Evolutionary conservation across 2,329 filamentous ascomycete species (phyloP), one percentile per base, ranked within the genome.

Genomic region (Curvularia verruculosa): DNA sequence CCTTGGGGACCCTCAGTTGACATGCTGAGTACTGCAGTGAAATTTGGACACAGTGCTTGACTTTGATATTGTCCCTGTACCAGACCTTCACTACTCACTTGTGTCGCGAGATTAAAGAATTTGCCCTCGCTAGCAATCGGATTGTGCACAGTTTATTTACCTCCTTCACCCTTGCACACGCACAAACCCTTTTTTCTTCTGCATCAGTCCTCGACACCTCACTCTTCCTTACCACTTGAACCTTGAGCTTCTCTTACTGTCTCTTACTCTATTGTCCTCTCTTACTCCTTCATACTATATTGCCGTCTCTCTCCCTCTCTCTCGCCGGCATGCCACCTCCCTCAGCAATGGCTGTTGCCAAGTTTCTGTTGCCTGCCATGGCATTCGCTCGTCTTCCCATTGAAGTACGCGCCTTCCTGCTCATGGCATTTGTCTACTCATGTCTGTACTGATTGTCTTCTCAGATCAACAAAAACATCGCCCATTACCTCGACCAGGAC

Each of bases 391-490:
- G 48, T 15, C 62, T 74, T 12, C 70, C 75, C 1, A 74, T 76
- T 13, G 73, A 76, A 52, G 73, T 72, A 57, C 29, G 60, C 18
- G 19, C 21, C n/a, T 46, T 23, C 5, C 15, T 58, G 13, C 34
- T 12, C 18, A 3, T 12, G 34, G 8, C 13, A 18, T 9, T n/a
- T n/a, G n/a, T n/a, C 15, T 13, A 29, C 13, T 37, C n/a, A 1
- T 10, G 3, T 15, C 21, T 19, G 40, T 39, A 26, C 49, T 63
- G 31, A 60, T 44, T 34, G 15, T 26, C 26, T 50, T 19, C 1
- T 21, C 41, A 82, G 79, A 66, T 80, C 49, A 77, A 75, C 59
- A 74, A 80, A 47, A 49, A 65, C 31, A 79, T 82, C 18, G 78
- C 72, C 15, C 51, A 64, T 49, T 52, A 69, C 15, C 65, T 82